These are phyloP conservation scores for Gentiana macrophylla DNA, from an alignment of 257 asterid genomes.

Conservation along the genomic window DNA sequence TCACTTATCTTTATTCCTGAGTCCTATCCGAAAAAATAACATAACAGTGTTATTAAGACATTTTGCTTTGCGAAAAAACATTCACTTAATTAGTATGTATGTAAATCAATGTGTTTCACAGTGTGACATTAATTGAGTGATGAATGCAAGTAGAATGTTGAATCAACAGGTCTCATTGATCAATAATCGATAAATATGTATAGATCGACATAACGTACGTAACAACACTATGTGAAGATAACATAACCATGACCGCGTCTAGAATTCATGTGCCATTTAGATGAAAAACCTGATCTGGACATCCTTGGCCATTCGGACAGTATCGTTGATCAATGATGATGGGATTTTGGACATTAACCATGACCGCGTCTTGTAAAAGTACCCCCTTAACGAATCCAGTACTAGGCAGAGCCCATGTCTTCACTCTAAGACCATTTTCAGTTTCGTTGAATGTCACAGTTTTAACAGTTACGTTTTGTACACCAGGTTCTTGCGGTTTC, in stretches of 20 bases:
- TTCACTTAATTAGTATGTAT: background rate
- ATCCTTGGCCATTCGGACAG: constrained; percentile 29
- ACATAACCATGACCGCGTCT: too few relatives aligned
- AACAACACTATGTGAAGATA: too few relatives aligned
- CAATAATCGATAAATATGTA: too few relatives aligned
- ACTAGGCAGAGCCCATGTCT: constrained; percentile 66
- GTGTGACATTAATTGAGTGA: too few relatives aligned
- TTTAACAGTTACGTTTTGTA: constrained; percentile 44
- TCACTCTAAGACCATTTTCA: constrained; percentile 45
- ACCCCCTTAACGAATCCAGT: constrained; percentile 36
- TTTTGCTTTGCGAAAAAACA: background rate
- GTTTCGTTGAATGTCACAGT: constrained; percentile 35
- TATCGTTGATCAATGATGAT: constrained; percentile 50
- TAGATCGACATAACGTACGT: too few relatives aligned
- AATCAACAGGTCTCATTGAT: too few relatives aligned
- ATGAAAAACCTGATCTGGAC: constrained; percentile 32
- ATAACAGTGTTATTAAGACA: background rate
- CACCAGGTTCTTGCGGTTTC: constrained; percentile 41
- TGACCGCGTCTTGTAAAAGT: constrained; percentile 26
- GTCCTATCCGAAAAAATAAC: background rate
- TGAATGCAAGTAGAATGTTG: too few relatives aligned
- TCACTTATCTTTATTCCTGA: constrained; percentile 16
- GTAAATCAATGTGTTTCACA: background rate
- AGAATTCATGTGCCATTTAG: too few relatives aligned
- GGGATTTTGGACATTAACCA: constrained; percentile 44